Conservation (phyloP, 345 rosid species). For the Turnera subulata region DNA sequence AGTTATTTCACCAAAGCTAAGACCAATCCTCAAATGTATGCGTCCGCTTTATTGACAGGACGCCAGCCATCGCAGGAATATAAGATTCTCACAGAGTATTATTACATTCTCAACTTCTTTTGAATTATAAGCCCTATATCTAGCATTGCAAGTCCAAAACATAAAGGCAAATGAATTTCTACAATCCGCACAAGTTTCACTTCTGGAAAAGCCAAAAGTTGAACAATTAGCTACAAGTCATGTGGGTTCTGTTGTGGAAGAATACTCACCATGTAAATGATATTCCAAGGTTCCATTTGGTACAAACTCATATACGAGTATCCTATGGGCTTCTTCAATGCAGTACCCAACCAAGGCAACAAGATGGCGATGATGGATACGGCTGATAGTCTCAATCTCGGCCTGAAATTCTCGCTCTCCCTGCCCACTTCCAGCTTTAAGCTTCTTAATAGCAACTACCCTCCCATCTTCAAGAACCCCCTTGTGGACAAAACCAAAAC, state of each 20-base stretch:
- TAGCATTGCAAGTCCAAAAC: too few relatives aligned
- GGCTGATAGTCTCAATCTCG: conserved; percentile 26
- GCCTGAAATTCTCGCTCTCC: conserved; percentile 33
- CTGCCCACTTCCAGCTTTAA: conserved; percentile 29
- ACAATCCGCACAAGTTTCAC: too few relatives aligned
- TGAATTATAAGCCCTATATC: neutral
- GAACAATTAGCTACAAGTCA: too few relatives aligned
- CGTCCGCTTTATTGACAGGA: conserved; percentile 3
- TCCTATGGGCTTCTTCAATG: conserved; percentile 19
- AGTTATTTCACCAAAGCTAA: conserved; percentile 7
- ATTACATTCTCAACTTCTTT: too few relatives aligned
- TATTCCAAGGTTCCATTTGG: conserved; percentile 25
- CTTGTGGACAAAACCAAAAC: conserved; percentile 29
- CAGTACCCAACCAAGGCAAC: conserved; percentile 25
- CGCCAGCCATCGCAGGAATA: too few relatives aligned
- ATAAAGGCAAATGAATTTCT: too few relatives aligned
- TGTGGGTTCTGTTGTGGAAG: neutral
- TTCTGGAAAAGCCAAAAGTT: too few relatives aligned
- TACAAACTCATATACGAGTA: conserved; percentile 30
- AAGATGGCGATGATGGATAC: conserved; percentile 26
- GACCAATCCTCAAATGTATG: too few relatives aligned
- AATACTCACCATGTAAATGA: conserved; percentile 29
- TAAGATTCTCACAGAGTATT: too few relatives aligned
- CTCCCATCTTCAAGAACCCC: conserved; percentile 22
- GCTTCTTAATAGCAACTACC: conserved; percentile 28